phyloP scores from a whole-genome alignment of 2,329 filamentous ascomycete genomes.

The Aspergillus brasiliensis region DNA sequence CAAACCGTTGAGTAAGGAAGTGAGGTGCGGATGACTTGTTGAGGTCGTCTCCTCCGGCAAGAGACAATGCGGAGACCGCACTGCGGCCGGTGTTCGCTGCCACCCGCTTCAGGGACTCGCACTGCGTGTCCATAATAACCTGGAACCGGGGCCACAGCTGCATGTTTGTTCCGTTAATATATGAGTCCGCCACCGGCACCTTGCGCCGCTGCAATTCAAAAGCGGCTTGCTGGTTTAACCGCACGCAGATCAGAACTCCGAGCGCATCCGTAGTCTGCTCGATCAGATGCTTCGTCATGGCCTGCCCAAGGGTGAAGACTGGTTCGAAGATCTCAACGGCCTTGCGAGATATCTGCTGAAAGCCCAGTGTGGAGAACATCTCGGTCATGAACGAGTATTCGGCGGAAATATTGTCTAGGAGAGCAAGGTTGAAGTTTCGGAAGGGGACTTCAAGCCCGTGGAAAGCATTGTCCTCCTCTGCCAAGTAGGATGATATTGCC shows the following conservation, averaged over 20 bases:
- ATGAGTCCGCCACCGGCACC: conserved; percentile 83
- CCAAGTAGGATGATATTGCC: conserved; percentile 83
- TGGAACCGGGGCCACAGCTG: conserved; percentile 95
- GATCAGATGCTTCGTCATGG: conserved; percentile 73
- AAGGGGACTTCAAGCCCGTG: conserved; percentile 92
- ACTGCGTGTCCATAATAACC: conserved; percentile 88
- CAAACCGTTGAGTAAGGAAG: conserved; percentile 91
- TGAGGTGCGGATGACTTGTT: conserved; percentile 69
- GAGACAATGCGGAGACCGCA: conserved; percentile 55
- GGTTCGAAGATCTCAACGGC: conserved; percentile 89
- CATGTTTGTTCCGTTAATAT: conserved; percentile 95
- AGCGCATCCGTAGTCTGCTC: conserved; percentile 79
- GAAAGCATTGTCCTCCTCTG: conserved; percentile 81
- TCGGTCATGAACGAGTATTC: conserved; percentile 92
- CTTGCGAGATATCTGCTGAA: conserved; percentile 75
- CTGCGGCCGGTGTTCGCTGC: conserved; percentile 51
- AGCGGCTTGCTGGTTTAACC: conserved; percentile 88
- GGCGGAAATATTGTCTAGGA: conserved; percentile 89
- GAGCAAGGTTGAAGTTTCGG: conserved; percentile 88
- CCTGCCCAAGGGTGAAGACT: conserved; percentile 80
- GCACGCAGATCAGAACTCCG: conserved; percentile 85
- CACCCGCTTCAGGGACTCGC: conserved; percentile 74
- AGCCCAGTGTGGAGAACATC: conserved; percentile 81
- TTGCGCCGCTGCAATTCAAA: conserved; percentile 92
- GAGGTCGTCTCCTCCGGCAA: conserved; percentile 52